phyloP scores from a whole-genome alignment of 805 yeast species.

The Kluyveromyces nonfermentans region DNA sequence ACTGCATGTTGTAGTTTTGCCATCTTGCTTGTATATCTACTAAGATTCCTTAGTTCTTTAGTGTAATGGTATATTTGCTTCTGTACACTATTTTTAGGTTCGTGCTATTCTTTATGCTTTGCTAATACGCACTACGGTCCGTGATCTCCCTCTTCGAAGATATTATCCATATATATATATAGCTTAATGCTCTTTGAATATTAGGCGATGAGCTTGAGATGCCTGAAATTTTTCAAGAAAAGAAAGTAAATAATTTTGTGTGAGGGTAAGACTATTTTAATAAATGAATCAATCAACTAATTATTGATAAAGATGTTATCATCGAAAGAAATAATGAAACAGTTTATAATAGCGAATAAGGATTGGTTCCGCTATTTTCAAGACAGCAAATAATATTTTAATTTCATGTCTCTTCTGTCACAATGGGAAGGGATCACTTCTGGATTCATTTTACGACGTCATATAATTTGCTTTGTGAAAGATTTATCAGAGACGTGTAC shows the following conservation, averaged over 20 bases:
- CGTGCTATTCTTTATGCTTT: not conserved
- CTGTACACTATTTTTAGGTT: too few species aligned
- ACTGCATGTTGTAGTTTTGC: constrained; percentile 78
- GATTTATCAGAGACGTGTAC: constrained; percentile 29
- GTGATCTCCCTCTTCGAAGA: too few species aligned
- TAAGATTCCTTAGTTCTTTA: not conserved
- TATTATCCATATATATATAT: too few species aligned
- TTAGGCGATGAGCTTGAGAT: constrained; percentile 4
- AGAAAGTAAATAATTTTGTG: not conserved
- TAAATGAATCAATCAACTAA: too few species aligned
- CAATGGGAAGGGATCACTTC: not conserved
- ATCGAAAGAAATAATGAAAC: too few species aligned
- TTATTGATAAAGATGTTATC: too few species aligned
- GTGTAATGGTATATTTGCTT: too few species aligned
- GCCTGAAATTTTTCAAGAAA: not conserved
- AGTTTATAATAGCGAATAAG: too few species aligned
- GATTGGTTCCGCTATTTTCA: too few species aligned
- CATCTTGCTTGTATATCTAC: constrained; percentile 33
- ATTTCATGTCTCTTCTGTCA: constrained; percentile 2
- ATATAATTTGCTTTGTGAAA: constrained; percentile 47
- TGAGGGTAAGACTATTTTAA: not conserved
- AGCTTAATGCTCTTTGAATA: too few species aligned
- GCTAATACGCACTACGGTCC: too few species aligned
- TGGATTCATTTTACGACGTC: constrained; percentile 24
- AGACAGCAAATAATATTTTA: too few species aligned